These are phyloP conservation scores for Rhododendron griersonianum DNA, from an alignment of 148 eudicot genomes.

Conservation along the genomic window DNA sequence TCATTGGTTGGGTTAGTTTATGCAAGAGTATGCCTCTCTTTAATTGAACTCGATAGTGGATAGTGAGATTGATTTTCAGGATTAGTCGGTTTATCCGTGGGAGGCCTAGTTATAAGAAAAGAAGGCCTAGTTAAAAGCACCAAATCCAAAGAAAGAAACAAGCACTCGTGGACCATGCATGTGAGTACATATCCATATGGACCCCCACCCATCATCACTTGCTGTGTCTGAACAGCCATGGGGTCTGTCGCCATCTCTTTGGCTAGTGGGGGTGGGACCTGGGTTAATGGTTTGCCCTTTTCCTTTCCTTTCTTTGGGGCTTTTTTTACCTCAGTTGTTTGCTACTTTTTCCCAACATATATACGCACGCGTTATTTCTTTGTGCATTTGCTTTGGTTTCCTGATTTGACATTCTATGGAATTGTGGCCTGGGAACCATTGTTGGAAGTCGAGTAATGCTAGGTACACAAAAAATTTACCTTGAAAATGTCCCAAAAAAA, in stretches of 20 bases:
- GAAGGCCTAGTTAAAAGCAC: not conserved
- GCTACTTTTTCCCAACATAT: not conserved
- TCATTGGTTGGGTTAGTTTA: no score
- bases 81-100: no score
- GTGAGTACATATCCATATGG: slow-evolving; percentile 25
- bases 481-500: no score
- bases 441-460: no score
- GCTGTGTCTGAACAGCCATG: slow-evolving; percentile 15
- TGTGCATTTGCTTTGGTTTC: not conserved
- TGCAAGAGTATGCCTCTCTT: not conserved
- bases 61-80: not conserved
- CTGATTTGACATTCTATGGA: not conserved
- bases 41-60: not conserved
- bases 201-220: slow-evolving; percentile 16
- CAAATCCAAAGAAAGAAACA: slow-evolving; percentile 12
- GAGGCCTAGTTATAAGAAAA: not conserved
- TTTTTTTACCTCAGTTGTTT: not conserved
- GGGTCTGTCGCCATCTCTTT: not conserved
- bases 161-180: slow-evolving; percentile 28
- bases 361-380: not conserved
- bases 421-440: not conserved
- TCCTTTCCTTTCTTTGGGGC: not conserved
- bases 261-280: not conserved
- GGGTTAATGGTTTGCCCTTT: not conserved
- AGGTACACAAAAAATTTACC: no score